Evolutionary conservation across 2,329 filamentous ascomycete genomes (phyloP).

Genomic region (Ophiostoma piceae): DNA sequence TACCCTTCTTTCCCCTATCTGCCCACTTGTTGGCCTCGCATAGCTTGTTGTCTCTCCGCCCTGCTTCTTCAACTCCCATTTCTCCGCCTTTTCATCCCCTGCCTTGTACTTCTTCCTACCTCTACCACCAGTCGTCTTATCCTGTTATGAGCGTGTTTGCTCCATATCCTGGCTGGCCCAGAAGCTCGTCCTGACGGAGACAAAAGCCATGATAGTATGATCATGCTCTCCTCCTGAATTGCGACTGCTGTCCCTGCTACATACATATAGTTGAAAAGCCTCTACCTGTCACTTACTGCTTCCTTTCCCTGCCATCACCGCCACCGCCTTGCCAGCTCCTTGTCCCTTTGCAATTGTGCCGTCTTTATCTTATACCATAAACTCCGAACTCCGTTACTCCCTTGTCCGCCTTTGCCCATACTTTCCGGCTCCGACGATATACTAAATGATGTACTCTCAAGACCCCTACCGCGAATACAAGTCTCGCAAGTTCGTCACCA

Average conservation of each 20-base stretch:
- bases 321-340: background rate
- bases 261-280: background rate
- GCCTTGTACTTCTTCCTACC: constrained; percentile 20
- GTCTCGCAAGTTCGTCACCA: constrained; percentile 48
- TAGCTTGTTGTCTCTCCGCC: constrained; percentile 15
- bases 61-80: background rate
- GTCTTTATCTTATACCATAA: background rate
- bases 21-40: background rate
- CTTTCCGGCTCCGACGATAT: constrained; percentile 10
- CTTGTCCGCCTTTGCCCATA: background rate
- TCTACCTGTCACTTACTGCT: background rate
- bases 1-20: background rate
- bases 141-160: constrained; percentile 25
- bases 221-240: constrained; percentile 6
- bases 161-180: constrained; percentile 28
- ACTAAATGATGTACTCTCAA: constrained; percentile 46
- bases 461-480: constrained; percentile 37
- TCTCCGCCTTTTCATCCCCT: constrained; percentile 23
- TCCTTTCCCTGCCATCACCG: background rate
- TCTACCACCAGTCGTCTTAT: constrained; percentile 24
- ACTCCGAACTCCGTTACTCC: background rate
- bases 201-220: background rate
- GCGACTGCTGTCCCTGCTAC: background rate
- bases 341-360: background rate
- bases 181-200: constrained; percentile 23